Conservation (phyloP, 768 basidiomycete species). For the Sistotremastrum suecicum region DNA sequence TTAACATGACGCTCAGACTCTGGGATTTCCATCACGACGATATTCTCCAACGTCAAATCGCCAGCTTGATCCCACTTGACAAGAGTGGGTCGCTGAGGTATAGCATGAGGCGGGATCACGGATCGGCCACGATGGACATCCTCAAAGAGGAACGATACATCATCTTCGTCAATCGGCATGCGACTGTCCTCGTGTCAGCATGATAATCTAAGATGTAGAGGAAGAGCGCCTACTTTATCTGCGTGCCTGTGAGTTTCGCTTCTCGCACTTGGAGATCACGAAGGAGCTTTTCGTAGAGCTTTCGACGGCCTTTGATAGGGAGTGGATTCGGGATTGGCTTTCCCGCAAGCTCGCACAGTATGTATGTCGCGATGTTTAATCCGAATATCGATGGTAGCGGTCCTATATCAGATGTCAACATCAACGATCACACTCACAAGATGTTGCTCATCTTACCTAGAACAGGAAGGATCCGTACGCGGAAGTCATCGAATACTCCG, state of each 20-base stretch:
- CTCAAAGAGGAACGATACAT: slow-evolving; percentile 74
- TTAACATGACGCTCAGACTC: slow-evolving; percentile 58
- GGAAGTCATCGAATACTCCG: slow-evolving; percentile 81
- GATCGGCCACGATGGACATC: slow-evolving; percentile 74
- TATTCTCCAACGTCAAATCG: slow-evolving; percentile 64
- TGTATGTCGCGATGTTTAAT: slow-evolving; percentile 76
- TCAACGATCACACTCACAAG: neutral
- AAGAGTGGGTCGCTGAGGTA: slow-evolving; percentile 59
- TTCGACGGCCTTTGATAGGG: slow-evolving; percentile 72
- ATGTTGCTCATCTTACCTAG: slow-evolving; percentile 39
- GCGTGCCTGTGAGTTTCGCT: slow-evolving; percentile 41
- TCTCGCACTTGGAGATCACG: slow-evolving; percentile 68
- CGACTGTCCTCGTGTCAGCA: slow-evolving; percentile 27
- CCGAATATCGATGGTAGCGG: slow-evolving; percentile 87
- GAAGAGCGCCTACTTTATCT: slow-evolving; percentile 37
- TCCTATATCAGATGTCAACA: slow-evolving; percentile 22
- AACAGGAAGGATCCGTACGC: slow-evolving; percentile 87
- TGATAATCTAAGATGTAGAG: neutral
- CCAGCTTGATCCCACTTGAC: slow-evolving; percentile 64
- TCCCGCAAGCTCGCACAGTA: slow-evolving; percentile 73
- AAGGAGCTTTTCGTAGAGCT: slow-evolving; percentile 69
- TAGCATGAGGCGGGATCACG: slow-evolving; percentile 59
- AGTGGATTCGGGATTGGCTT: slow-evolving; percentile 76
- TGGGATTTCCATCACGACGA: slow-evolving; percentile 66
- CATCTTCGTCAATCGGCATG: slow-evolving; percentile 70